phyloP scores from a whole-genome alignment of 768 basidiomycete genomes.

The Hydnum rufescens region DNA sequence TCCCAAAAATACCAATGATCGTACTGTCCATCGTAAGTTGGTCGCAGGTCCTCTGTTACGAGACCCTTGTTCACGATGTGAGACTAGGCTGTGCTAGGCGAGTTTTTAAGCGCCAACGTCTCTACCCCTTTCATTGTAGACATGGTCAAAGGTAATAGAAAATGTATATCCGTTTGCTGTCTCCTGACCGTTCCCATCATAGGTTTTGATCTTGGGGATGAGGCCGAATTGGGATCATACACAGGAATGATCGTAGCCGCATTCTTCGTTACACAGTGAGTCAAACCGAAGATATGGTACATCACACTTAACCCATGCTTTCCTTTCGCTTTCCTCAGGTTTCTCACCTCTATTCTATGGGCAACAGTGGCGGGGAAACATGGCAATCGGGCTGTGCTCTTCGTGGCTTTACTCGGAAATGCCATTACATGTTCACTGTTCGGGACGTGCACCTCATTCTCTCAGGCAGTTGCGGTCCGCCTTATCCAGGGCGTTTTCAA shows the following conservation, averaged over 20 bases:
- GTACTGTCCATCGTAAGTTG: constrained; percentile 73
- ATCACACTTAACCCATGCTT: too few relatives aligned
- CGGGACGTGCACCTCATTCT: constrained; percentile 52
- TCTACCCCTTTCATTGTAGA: constrained; percentile 82
- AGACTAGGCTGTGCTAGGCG: constrained; percentile 89
- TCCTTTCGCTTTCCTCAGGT: too few relatives aligned
- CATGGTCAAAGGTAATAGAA: constrained; percentile 65
- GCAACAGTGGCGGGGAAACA: constrained; percentile 89
- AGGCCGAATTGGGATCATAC: constrained; percentile 77
- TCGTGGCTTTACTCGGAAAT: constrained; percentile 69
- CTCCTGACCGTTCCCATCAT: neutral
- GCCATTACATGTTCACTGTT: constrained; percentile 60
- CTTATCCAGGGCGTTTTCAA: constrained; percentile 82
- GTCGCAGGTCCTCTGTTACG: neutral
- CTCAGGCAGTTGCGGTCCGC: constrained; percentile 70
- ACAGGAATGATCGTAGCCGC: constrained; percentile 68
- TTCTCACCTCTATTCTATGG: constrained; percentile 88
- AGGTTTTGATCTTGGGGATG: constrained; percentile 44
- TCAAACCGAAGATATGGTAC: too few relatives aligned
- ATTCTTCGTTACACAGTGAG: constrained; percentile 88
- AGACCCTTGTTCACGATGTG: neutral
- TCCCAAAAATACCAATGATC: constrained; percentile 74
- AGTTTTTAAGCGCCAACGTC: constrained; percentile 85
- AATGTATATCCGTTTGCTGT: neutral
- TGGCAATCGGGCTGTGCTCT: constrained; percentile 66